A percentile compares a stretch with the other conserved stretches of the same genome.
These are phyloP conservation scores for Rhizopogon roseolus DNA, from an alignment of 768 basidiomycete genomes.

Conservation along the genomic window DNA sequence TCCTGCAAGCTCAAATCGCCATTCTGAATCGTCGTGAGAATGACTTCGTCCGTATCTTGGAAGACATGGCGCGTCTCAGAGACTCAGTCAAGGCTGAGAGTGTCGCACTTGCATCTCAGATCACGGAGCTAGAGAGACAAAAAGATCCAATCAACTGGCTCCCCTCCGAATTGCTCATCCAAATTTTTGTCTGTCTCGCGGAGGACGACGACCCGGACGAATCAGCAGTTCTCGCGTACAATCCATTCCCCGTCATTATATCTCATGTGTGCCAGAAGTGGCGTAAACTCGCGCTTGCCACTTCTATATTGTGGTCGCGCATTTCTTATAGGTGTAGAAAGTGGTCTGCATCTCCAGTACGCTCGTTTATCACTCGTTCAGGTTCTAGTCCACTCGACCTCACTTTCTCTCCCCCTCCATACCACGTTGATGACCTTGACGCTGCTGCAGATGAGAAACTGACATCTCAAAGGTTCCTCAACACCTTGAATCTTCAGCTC, in stretches of 20 bases:
- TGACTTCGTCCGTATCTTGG: slow-evolving; percentile 36
- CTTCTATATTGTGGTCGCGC: slow-evolving; percentile 42
- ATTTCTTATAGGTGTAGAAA: slow-evolving; percentile 24
- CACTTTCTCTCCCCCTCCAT: slow-evolving; percentile 23
- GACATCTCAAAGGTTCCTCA: slow-evolving; percentile 22
- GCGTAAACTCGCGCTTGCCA: slow-evolving; percentile 39
- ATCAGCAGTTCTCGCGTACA: slow-evolving; percentile 19
- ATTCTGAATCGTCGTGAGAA: slow-evolving; percentile 32
- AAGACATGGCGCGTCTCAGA: slow-evolving; percentile 34
- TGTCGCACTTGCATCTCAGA: slow-evolving; percentile 23
- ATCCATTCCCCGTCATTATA: slow-evolving; percentile 32
- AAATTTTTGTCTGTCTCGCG: slow-evolving; percentile 34
- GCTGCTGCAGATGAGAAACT: slow-evolving; percentile 7
- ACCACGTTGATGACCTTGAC: slow-evolving; percentile 9
- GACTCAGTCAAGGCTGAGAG: slow-evolving; percentile 31
- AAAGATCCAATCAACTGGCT: slow-evolving; percentile 47
- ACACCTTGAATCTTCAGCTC: slow-evolving; percentile 14
- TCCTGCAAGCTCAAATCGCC: slow-evolving; percentile 34
- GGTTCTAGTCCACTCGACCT: slow-evolving; percentile 29
- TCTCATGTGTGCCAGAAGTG: slow-evolving; percentile 49
- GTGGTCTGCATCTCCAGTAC: slow-evolving; percentile 19
- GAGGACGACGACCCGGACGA: slow-evolving; percentile 21
- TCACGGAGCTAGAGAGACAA: slow-evolving; percentile 32
- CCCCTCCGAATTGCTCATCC: slow-evolving; percentile 42
- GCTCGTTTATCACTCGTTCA: slow-evolving; percentile 33